Percentiles rank a stretch among this genome's conserved stretches.
These are phyloP conservation scores for Penicillium palitans DNA, from an alignment of 2,329 filamentous ascomycete genomes.

Conservation along the genomic window DNA sequence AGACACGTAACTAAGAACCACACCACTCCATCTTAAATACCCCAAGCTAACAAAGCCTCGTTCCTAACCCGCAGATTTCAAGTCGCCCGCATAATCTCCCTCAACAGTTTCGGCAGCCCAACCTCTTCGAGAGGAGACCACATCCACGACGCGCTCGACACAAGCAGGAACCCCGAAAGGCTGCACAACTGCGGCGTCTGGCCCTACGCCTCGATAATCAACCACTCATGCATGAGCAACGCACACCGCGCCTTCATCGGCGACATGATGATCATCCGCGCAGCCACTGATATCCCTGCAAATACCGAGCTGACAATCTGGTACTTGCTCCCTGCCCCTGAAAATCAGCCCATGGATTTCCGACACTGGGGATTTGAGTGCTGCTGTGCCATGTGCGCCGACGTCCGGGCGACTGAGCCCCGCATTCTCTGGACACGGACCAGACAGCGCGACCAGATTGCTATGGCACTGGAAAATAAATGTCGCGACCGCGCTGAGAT, in stretches of 20 bases:
- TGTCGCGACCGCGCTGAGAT: not conserved
- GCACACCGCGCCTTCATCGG: conserved; percentile 54
- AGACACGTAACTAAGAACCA: not conserved
- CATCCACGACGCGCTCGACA: not conserved
- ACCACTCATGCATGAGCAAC: conserved; percentile 55
- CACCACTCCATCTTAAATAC: not conserved
- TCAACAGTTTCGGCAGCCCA: conserved; percentile 49
- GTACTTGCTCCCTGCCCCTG: conserved; percentile 35
- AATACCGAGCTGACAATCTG: conserved; percentile 49
- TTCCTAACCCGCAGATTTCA: conserved; percentile 44
- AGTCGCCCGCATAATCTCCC: conserved; percentile 42
- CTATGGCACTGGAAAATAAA: not conserved
- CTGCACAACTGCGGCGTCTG: conserved; percentile 48
- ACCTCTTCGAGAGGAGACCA: conserved; percentile 9
- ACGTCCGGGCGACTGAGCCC: conserved; percentile 6
- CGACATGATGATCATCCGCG: conserved; percentile 55
- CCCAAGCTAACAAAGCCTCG: not conserved
- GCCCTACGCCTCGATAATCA: conserved; percentile 52
- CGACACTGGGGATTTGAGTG: conserved; percentile 28
- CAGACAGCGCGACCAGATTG: not conserved
- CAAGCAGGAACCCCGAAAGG: conserved; percentile 14
- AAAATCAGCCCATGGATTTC: not conserved
- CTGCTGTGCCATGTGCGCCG: conserved; percentile 24
- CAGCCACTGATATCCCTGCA: conserved; percentile 44
- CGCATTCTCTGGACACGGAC: not conserved